Evolutionary conservation across 352 stramenopile genomes (phyloP), one percentile per base, ranked within the genome.

Genomic region (Pythium aquatile): DNA sequence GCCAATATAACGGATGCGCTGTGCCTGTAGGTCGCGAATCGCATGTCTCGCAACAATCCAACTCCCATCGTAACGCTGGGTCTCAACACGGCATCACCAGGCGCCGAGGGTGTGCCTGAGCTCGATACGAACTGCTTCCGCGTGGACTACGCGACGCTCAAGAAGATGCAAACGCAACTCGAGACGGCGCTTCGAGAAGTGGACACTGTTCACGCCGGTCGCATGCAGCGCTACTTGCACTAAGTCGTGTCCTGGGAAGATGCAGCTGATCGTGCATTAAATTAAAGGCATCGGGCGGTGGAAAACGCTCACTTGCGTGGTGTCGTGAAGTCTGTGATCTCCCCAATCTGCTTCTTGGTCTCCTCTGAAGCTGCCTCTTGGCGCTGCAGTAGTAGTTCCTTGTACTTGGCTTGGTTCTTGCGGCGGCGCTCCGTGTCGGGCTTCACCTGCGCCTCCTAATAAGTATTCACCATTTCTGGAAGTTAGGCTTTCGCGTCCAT

Each of bases 141-240:
- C 9, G 73, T 88, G 20, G 81, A 91, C 68, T 90, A 82, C 49
- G 71, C 85, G 26, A 80, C 74, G n/a, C 68, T 91, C 3, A 79
- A 79, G 37, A 75, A 84, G 40, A 67, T 94, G 46, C 77, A 93
- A 62, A 76, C 70, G 6, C 70, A 88, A 40, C 69, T 94, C 5
- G 83, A 94, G 57, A 73, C 66, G 0, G 85, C 85, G 46, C 72
- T 94, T 8, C 81, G 83, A 55, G 81, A 90, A 69, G 78, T 75
- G 5, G 79, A 91, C 39, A 88, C 83, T 5, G 75, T 88, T 42
- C 83, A 91, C 46, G 77, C 74, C 52, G 81, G 74, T 32, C 85
- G 85, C 42, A 91, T 94, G 61, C 82, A 90, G 64, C 76, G 84
- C 5, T 93, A 93, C 63, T 76, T 93, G 65, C 73, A 78, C 53